A percentile compares a stretch with the other conserved stretches of the same genome.
Conservation (phyloP, 2,329 filamentous ascomycete species). For the Colletotrichum destructivum region DNA sequence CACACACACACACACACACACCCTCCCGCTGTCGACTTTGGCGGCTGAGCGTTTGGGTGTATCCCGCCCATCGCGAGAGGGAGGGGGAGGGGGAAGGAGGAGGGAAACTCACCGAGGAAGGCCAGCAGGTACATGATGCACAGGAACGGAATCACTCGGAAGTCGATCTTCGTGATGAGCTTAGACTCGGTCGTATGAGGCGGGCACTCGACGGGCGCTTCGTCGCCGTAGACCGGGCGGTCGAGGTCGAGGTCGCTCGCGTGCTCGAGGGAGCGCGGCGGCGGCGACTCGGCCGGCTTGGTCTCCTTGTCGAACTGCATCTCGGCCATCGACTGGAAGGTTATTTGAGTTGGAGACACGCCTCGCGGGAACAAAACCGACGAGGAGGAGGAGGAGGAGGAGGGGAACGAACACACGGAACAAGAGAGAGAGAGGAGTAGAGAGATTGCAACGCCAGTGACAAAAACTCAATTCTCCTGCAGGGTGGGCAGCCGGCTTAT, state of each 20-base stretch:
- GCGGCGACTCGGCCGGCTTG: constrained; percentile 28
- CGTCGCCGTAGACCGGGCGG: constrained; percentile 26
- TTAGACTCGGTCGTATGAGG: constrained; percentile 73
- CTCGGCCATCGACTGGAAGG: neutral
- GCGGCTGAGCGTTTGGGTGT: neutral
- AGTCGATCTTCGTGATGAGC: constrained; percentile 77
- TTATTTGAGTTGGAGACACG: neutral
- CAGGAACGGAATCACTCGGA: constrained; percentile 80
- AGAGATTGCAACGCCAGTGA: neutral
- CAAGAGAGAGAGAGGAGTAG: neutral
- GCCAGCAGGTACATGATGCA: constrained; percentile 80
- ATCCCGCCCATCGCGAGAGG: neutral
- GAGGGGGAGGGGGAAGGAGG: neutral
- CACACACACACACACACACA: no score
- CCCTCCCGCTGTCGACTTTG: no score
- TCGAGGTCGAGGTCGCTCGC: constrained; percentile 34
- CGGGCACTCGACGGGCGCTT: constrained; percentile 56
- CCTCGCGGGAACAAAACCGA: constrained; percentile 9
- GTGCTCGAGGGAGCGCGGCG: constrained; percentile 32
- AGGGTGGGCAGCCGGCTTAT: constrained; percentile 35
- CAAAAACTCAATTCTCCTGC: neutral
- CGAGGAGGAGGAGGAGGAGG: neutral
- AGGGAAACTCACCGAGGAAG: constrained; percentile 67
- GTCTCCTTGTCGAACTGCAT: constrained; percentile 39
- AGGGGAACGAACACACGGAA: neutral